A percentile compares a stretch with the other conserved stretches of the same genome.
phyloP scores from a whole-genome alignment of 345 rosid genomes.

The Dimocarpus longan region DNA sequence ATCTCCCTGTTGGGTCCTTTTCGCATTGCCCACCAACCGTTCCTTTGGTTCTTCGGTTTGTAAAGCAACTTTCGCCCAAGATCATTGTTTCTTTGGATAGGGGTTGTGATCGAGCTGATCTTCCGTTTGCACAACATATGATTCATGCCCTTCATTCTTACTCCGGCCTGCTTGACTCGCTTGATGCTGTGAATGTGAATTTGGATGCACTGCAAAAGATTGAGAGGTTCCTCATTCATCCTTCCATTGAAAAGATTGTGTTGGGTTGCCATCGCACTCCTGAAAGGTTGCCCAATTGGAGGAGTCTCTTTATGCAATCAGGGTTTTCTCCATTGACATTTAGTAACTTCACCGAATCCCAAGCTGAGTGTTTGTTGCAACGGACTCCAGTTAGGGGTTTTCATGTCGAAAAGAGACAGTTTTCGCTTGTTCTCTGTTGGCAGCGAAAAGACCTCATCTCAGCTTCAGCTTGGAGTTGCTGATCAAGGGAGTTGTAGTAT shows the following conservation, averaged over 20 bases:
- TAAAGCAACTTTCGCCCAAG: constrained; percentile 79
- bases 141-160: constrained; percentile 74
- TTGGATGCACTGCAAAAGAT: constrained; percentile 75
- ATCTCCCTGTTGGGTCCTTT: constrained; percentile 66
- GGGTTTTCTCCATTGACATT: constrained; percentile 70
- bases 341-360: constrained; percentile 82
- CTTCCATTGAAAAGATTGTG: constrained; percentile 66
- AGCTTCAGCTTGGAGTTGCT: constrained; percentile 90
- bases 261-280: constrained; percentile 60
- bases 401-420: constrained; percentile 78
- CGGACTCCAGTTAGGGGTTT: constrained; percentile 74
- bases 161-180: constrained; percentile 67
- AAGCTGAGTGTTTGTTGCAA: constrained; percentile 82
- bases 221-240: constrained; percentile 74
- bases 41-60: constrained; percentile 61
- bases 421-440: constrained; percentile 86
- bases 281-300: constrained; percentile 67
- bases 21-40: constrained; percentile 54
- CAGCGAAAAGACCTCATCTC: constrained; percentile 80
- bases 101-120: constrained; percentile 84
- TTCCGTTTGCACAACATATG: constrained; percentile 74
- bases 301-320: constrained; percentile 65
- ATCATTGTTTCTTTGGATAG: constrained; percentile 77
- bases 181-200: constrained; percentile 79
- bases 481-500: constrained; percentile 16